Evolutionary conservation across 1,139 yeast genomes (phyloP).

Genomic region (Candida frijolesensis): DNA sequence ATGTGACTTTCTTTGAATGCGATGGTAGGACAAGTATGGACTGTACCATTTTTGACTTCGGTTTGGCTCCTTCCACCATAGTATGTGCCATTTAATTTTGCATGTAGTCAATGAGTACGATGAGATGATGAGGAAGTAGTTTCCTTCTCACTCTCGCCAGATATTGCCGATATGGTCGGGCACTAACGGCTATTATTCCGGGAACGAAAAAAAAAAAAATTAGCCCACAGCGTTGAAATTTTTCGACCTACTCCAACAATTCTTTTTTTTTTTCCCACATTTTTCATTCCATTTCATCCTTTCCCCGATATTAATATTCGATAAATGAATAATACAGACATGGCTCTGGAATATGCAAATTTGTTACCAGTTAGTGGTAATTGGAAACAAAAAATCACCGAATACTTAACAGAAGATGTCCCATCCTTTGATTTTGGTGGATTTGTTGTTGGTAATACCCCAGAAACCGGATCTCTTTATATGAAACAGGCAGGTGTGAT

Average conservation of each 20-base stretch:
- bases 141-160: not conserved
- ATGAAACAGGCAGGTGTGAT: conserved; percentile 81
- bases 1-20: conserved; percentile 29
- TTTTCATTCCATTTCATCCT: not conserved
- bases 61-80: not conserved
- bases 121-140: no score
- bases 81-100: not conserved
- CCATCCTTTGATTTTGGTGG: conserved; percentile 96
- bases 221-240: conserved; percentile 1
- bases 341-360: conserved; percentile 44
- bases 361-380: conserved; percentile 72
- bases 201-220: not conserved
- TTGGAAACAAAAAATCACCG: conserved; percentile 79
- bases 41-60: conserved; percentile 16
- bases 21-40: conserved; percentile 17
- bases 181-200: not conserved
- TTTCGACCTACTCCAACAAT: not conserved
- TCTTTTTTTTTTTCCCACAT: not conserved
- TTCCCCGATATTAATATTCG: not conserved
- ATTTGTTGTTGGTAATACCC: conserved; percentile 81
- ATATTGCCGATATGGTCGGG: not conserved
- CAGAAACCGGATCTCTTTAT: conserved; percentile 72
- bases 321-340: conserved; percentile 8
- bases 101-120: not conserved
- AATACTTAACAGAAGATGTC: conserved; percentile 82